These are phyloP conservation scores for Diversispora epigaea DNA, from an alignment of 192 early-diverging fungal genomes.

Conservation along the genomic window DNA sequence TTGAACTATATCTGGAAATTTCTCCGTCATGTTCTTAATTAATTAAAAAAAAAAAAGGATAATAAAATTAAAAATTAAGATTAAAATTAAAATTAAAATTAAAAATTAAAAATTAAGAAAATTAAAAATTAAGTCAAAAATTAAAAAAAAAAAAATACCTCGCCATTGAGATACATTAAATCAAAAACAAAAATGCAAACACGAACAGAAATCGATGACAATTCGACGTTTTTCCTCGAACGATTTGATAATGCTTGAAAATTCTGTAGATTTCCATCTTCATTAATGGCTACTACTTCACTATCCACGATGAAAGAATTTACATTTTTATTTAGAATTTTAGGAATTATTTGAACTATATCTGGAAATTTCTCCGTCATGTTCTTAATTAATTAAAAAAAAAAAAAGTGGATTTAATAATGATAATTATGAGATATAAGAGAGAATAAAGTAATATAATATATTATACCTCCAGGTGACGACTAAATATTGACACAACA, in stretches of 20 bases:
- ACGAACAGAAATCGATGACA: slow-evolving; percentile 70
- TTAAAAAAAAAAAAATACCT: slow-evolving; percentile 49
- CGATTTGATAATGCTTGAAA: slow-evolving; percentile 84
- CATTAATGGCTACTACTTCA: slow-evolving; percentile 86
- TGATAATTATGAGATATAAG: not conserved
- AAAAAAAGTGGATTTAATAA: not conserved
- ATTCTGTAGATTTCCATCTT: slow-evolving; percentile 70
- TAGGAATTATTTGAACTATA: slow-evolving; percentile 62
- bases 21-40: slow-evolving; percentile 63
- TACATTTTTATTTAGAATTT: slow-evolving; percentile 53
- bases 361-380: slow-evolving; percentile 83
- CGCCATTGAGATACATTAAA: slow-evolving; percentile 76
- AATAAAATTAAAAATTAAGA: too few relatives aligned
- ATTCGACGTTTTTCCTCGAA: slow-evolving; percentile 73
- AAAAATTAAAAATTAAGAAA: too few relatives aligned
- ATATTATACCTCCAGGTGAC: slow-evolving; percentile 64
- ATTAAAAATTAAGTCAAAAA: too few relatives aligned
- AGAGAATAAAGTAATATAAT: not conserved
- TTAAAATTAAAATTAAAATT: too few relatives aligned
- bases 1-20: slow-evolving; percentile 83
- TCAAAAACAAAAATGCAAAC: slow-evolving; percentile 89
- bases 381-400: slow-evolving; percentile 39
- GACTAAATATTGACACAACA: slow-evolving; percentile 66
- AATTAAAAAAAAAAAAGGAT: not conserved
- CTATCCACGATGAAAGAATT: slow-evolving; percentile 85